Percentiles rank a stretch among this genome's conserved stretches.
These are phyloP conservation scores for Centrapalus pauciflorus DNA, from an alignment of 129 eudicot genomes.

Conservation along the genomic window DNA sequence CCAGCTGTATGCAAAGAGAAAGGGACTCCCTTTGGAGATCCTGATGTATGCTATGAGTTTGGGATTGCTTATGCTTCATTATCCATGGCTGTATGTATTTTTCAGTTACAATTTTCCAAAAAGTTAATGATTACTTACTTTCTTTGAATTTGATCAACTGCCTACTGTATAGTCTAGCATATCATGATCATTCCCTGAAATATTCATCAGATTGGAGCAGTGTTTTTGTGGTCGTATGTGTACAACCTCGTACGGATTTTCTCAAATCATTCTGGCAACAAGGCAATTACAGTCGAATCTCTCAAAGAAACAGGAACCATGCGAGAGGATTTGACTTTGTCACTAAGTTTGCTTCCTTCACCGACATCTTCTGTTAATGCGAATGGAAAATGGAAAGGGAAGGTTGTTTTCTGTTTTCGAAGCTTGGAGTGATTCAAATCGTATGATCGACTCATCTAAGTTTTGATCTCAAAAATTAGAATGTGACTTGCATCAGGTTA, in stretches of 20 bases:
- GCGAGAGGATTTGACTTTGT: constrained; percentile 14
- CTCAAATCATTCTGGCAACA: constrained; percentile 6
- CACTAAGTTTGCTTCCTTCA: constrained; percentile 22
- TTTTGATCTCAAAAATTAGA: background rate
- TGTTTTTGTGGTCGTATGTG: constrained; percentile 71
- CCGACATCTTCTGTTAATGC: constrained; percentile 7
- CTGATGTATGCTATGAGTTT: constrained; percentile 47
- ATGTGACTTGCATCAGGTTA: constrained; percentile 16
- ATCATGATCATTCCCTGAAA: background rate
- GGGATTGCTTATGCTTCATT: constrained; percentile 86
- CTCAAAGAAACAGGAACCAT: background rate
- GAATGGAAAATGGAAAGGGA: constrained; percentile 16
- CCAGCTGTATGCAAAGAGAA: constrained; percentile 93
- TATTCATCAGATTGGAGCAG: constrained; percentile 59
- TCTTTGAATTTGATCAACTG: too few species aligned
- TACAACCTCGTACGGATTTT: constrained; percentile 76
- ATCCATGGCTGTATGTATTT: constrained; percentile 74
- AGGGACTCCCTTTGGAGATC: constrained; percentile 75
- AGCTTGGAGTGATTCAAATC: background rate
- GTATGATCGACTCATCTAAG: too few species aligned
- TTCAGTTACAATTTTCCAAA: background rate
- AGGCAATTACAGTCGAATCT: background rate
- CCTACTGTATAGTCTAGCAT: too few species aligned
- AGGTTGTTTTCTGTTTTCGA: constrained; percentile 13
- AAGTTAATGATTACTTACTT: too few species aligned